These are phyloP conservation scores for Lasiodiplodia hormozganensis DNA, from an alignment of 2,329 filamentous ascomycete genomes.

Conservation along the genomic window DNA sequence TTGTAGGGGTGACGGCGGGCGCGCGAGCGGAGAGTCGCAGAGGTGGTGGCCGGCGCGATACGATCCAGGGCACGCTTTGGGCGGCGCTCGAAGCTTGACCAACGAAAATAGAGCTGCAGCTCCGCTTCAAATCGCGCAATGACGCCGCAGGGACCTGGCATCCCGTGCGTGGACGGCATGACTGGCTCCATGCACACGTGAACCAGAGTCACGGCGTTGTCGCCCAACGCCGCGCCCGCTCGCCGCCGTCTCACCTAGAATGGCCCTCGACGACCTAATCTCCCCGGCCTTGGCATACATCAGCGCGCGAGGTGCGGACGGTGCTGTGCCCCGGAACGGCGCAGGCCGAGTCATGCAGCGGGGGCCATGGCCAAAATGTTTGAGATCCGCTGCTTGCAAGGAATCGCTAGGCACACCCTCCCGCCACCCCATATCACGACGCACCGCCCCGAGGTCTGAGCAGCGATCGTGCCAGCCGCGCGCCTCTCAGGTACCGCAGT, in stretches of 20 bases:
- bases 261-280: slow-evolving; percentile 5
- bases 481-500: slow-evolving; percentile 17
- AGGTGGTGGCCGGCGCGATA: slow-evolving; percentile 27
- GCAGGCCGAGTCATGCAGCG: slow-evolving; percentile 16
- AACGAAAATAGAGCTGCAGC: slow-evolving; percentile 27
- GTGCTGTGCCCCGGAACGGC: slow-evolving; percentile 17
- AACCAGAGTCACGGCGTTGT: slow-evolving; percentile 23
- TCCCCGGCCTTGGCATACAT: slow-evolving; percentile 22
- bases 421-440: slow-evolving; percentile 15
- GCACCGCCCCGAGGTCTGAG: slow-evolving; percentile 12
- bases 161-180: slow-evolving; percentile 22
- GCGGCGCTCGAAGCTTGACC: slow-evolving; percentile 24
- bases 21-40: slow-evolving; percentile 24
- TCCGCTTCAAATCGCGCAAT: slow-evolving; percentile 27
- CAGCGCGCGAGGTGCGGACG: not conserved
- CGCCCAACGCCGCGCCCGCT: slow-evolving; percentile 17
- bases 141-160: slow-evolving; percentile 24
- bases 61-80: slow-evolving; percentile 24
- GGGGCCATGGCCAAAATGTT: slow-evolving; percentile 12
- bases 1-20: slow-evolving; percentile 28
- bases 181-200: slow-evolving; percentile 25
- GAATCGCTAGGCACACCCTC: slow-evolving; percentile 17
- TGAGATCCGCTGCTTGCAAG: slow-evolving; percentile 9
- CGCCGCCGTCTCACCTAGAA: slow-evolving; percentile 9
- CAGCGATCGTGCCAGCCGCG: slow-evolving; percentile 21